Percentiles rank a stretch among this genome's conserved stretches.
These are phyloP conservation scores for Curvularia sp. DNA, from an alignment of 2,329 filamentous ascomycete species.

Conservation along the genomic window DNA sequence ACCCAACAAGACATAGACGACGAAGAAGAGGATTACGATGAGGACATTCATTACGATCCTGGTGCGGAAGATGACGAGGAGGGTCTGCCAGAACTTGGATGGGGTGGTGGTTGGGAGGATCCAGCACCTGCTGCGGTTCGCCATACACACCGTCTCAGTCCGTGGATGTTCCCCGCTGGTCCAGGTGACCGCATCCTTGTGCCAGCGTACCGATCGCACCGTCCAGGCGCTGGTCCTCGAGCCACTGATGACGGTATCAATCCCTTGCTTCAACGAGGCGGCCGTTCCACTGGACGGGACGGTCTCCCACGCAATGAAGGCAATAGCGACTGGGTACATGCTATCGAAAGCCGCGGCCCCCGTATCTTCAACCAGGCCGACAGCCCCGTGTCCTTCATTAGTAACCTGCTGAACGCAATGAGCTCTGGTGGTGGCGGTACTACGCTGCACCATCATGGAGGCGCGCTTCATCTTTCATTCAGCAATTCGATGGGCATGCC, in stretches of 20 bases:
- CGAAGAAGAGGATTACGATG: conserved; percentile 75
- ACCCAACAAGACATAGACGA: conserved; percentile 55
- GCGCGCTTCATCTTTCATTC: conserved; percentile 61
- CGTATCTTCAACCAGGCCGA: conserved; percentile 55
- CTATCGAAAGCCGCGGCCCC: conserved; percentile 57
- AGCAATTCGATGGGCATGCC: conserved; percentile 49
- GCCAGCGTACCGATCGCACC: conserved; percentile 60
- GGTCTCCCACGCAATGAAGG: conserved; percentile 45
- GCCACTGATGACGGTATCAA: conserved; percentile 82
- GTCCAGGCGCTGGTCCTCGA: conserved; percentile 61
- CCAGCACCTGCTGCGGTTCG: conserved; percentile 55
- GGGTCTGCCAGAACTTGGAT: conserved; percentile 53
- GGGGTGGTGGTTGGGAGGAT: conserved; percentile 62
- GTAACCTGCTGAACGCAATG: conserved; percentile 64
- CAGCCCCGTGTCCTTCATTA: conserved; percentile 62
- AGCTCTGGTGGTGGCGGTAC: conserved; percentile 46
- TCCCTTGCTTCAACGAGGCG: conserved; percentile 76
- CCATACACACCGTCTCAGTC: conserved; percentile 60
- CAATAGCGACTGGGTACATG: conserved; percentile 61
- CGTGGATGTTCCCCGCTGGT: conserved; percentile 65
- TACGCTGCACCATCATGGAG: conserved; percentile 49
- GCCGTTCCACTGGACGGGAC: conserved; percentile 41
- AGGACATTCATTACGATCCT: conserved; percentile 66
- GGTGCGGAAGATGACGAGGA: conserved; percentile 58
- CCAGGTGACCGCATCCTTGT: conserved; percentile 54